Base-by-base conservation (phyloP, 2,329 filamentous ascomycete genomes). In the Ceratocystis ficicola region DNA sequence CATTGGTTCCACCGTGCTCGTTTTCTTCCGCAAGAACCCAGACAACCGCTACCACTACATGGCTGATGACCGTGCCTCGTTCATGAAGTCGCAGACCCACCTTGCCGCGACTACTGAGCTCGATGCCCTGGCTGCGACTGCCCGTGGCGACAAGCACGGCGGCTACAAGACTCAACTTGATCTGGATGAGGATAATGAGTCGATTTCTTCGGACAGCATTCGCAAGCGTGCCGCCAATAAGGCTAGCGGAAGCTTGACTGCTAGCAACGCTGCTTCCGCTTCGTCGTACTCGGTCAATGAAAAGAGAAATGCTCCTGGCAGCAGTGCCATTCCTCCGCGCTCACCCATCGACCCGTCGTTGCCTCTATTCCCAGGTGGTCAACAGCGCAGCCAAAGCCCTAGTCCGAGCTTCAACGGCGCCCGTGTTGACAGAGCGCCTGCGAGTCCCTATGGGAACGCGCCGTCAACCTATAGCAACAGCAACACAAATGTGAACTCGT, bases 41-140 rank as follows among this genome's bases (percentile, higher is more conserved):
- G 93, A 97, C 74, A 90, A 88, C 52, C 87, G 92, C 68, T 97
- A 97, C 77, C 90, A 96, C 76, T 91, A 90, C 72, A 96, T 97
- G 92, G 88, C 88, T 65, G 93, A 97, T 72, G 93, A 97, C 75
- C 87, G 93, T 71, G 90, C 90, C 63, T 96, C 92, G 8, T 96
- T 97, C 78, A 96, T 96, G 85, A 96, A 96, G 80, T 96, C 91
- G 15, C 89, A 94, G 75, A 89, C 89, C 4, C 87, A 93, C 72
- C 79, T 96, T 65, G 83, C 76, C 59, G 77, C 80, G 17, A 90
- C 87, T 3, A 95, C 91, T 6, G 92, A 96, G 76, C 82, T 96
- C 63, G 91, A 96, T 74, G 92, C 92, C 7, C 79, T 96, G 66
- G 92, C 89, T 69, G 89, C 89, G 17, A 95, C 91, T 4, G 92